phyloP scores from a whole-genome alignment of 768 basidiomycete genomes.

The Terana coerulea region DNA sequence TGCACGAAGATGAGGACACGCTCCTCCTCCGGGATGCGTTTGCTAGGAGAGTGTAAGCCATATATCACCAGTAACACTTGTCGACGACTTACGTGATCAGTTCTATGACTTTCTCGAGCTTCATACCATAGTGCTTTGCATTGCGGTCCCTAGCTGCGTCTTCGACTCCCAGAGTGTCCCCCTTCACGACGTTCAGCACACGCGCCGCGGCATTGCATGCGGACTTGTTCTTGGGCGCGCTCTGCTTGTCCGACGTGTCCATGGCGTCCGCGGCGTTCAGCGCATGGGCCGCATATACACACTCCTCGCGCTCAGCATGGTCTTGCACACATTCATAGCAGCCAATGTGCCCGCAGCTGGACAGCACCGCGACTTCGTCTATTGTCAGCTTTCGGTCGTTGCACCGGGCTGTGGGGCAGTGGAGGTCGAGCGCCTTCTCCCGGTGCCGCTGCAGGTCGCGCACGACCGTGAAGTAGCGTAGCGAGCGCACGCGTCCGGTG shows the following conservation, averaged over 20 bases:
- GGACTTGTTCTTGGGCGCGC: neutral
- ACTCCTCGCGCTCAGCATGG: constrained; percentile 76
- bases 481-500: constrained; percentile 82
- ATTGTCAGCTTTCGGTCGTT: constrained; percentile 51
- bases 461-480: constrained; percentile 90
- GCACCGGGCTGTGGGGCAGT: constrained; percentile 56
- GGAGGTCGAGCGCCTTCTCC: constrained; percentile 51
- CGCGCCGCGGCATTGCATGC: constrained; percentile 76
- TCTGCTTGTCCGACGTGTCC: neutral
- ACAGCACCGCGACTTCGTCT: constrained; percentile 76
- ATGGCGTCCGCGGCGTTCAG: constrained; percentile 25
- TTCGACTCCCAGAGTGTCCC: constrained; percentile 74
- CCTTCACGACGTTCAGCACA: constrained; percentile 77
- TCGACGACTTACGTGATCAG: constrained; percentile 61
- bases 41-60: constrained; percentile 36
- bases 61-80: constrained; percentile 17
- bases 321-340: constrained; percentile 69
- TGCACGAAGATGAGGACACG: constrained; percentile 94
- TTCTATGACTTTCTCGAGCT: constrained; percentile 72
- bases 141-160: constrained; percentile 68
- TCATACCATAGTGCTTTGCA: constrained; percentile 79
- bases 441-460: constrained; percentile 81
- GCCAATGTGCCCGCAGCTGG: constrained; percentile 90
- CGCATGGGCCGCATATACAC: constrained; percentile 68
- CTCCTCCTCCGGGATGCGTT: constrained; percentile 67